Evolutionary conservation across 805 yeast genomes (phyloP), one percentile per base, ranked within the genome.

Genomic region (Brettanomyces naardenensis): DNA sequence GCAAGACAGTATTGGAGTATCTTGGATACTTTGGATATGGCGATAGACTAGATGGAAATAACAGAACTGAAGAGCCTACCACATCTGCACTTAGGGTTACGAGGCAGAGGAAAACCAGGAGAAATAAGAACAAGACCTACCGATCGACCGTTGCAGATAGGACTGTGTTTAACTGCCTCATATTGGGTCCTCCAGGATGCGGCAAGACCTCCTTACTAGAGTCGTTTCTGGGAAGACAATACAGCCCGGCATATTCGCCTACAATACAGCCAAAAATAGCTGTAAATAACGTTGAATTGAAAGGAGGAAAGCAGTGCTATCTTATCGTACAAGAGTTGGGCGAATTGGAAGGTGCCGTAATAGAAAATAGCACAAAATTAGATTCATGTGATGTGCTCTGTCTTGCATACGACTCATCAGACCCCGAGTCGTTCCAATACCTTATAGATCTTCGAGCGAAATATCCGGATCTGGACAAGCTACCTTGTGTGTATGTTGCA

Each of bases 271-370:
- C 95, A 3, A 69, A 81, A 27, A 70, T 85, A 2, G 95, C 86
- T 3, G 96, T 88, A 1, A 92, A 92, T 53, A 88, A 92, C 49
- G 88, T 92, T 10, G 99, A 92, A 54, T 61, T 89, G 52, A 79
- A 80, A 36, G 97, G 97, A 3, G 97, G 98, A 3, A 89, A 86
- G 53, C 98, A 92, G 58, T 88, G 95, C 54, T 92, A 92, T 53
- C 62, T 92, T 52, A 86, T 92, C 36, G 54, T 92, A 37, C 95
- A 90, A 56, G 99, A 92, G 51, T 63, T 88, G 28, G 96, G 95
- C 0, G 95, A 84, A 44, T 63, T 83, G 22, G 95, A 86, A 53
- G 78, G 84, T 0, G 94, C 92, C 0, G 75, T 88, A 4, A 56
- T 90, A 19, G 90, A 78, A 35, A 86, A 89, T 53, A 69, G 68